phyloP scores from a whole-genome alignment of 2,329 filamentous ascomycete species.

The Rosellinia necatrix region DNA sequence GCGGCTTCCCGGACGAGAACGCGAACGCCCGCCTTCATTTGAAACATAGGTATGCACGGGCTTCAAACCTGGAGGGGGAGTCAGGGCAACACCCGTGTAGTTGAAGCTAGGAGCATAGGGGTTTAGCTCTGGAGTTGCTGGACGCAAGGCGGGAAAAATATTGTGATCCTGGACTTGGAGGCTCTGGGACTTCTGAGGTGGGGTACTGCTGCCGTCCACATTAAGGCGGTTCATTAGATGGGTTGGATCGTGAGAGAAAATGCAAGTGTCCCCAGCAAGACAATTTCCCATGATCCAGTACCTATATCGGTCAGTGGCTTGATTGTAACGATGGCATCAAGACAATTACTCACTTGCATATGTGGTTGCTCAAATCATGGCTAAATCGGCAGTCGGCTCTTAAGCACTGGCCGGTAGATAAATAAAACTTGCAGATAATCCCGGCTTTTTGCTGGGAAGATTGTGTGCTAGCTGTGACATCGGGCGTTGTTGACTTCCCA shows the following conservation, averaged over 20 bases:
- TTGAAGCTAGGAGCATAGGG: constrained; percentile 57
- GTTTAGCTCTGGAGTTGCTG: constrained; percentile 61
- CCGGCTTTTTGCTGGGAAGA: constrained; percentile 77
- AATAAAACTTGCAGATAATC: constrained; percentile 95
- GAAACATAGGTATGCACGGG: constrained; percentile 57
- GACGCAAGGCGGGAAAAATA: constrained; percentile 78
- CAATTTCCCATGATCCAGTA: constrained; percentile 98
- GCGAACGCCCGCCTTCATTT: constrained; percentile 68
- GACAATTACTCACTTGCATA: constrained; percentile 89
- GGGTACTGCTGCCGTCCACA: constrained; percentile 70
- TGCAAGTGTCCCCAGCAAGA: constrained; percentile 88
- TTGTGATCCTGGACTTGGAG: constrained; percentile 84
- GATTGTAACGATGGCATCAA: constrained; percentile 60
- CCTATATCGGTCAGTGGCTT: constrained; percentile 49
- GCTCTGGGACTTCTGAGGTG: constrained; percentile 67
- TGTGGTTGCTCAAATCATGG: constrained; percentile 91
- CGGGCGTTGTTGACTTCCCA: constrained; percentile 84
- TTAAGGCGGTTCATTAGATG: constrained; percentile 81
- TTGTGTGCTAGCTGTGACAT: constrained; percentile 77
- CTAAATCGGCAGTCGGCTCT: constrained; percentile 96
- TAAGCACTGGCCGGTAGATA: constrained; percentile 93
- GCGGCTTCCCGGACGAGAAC: constrained; percentile 84
- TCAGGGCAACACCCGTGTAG: constrained; percentile 59
- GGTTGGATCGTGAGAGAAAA: constrained; percentile 95
- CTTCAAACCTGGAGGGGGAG: constrained; percentile 73